Evolutionary conservation across 345 rosid genomes (phyloP).

Genomic region (Eucalyptus regnans): DNA sequence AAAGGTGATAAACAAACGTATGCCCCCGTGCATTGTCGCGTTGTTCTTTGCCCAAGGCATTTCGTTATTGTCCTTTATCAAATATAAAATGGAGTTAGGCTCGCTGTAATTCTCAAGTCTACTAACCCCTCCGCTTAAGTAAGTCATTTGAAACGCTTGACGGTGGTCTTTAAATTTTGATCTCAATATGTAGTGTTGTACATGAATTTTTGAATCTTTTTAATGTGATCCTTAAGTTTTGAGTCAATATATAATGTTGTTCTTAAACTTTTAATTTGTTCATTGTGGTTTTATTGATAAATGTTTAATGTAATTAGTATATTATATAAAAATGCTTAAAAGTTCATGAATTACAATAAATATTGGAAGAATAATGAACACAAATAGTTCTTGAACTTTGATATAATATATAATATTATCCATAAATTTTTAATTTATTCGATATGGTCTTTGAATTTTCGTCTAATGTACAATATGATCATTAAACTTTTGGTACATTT

Average conservation of each 20-base stretch:
- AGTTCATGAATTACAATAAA: too few species aligned
- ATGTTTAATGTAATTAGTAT: fast-evolving
- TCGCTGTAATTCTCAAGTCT: neutral
- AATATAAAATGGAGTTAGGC: neutral
- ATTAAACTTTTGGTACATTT: too few species aligned
- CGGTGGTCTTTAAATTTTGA: neutral
- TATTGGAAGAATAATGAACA: too few species aligned
- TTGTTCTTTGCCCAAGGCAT: neutral
- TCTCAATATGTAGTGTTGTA: neutral
- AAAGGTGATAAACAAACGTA: neutral
- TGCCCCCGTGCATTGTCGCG: neutral
- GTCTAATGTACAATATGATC: fast-evolving
- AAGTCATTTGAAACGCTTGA: fast-evolving
- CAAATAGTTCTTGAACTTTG: neutral
- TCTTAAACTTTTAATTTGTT: too few species aligned
- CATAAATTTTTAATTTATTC: neutral
- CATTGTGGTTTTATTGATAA: too few species aligned
- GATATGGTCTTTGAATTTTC: fast-evolving
- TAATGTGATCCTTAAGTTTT: neutral
- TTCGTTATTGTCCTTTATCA: neutral
- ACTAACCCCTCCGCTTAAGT: neutral
- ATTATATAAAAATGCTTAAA: too few species aligned
- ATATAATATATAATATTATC: neutral
- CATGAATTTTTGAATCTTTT: neutral
- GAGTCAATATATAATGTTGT: too few species aligned